Base-by-base conservation (phyloP, 2,329 filamentous ascomycete species). In the Nigrograna mackinnonii region DNA sequence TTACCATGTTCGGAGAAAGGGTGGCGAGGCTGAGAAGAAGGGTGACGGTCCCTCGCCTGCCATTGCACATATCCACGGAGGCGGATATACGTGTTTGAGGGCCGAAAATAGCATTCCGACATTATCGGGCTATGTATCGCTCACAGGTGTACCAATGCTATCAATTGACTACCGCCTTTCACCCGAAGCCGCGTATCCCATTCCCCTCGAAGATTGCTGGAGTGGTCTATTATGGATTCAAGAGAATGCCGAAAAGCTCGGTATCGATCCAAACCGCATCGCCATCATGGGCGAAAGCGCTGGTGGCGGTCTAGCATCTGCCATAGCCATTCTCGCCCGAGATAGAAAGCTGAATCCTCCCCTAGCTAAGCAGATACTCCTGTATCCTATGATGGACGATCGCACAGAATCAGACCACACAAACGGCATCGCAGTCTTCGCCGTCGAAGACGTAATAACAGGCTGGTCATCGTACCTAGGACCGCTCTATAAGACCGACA, bases 311-410 rank as follows among this genome's bases (percentile, higher is more conserved):
- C 26, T 55, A 9, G 50, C 50, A 12, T 40, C 52, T 22, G 44
- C 46, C n/a, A 19, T 36, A 9, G 52, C 48, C 30, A 43, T 55
- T n/a, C 49, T 51, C 40, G 46, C 47, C 1, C 44, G 50, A 11
- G 50, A 54, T n/a, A 38, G 43, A 14, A 44, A 44, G 11, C 47
- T 65, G 7, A 46, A 40, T 36, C 72, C 55, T 39, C 60, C 54
- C 31, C 46, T 69, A 41, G 70, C 59, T 37, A 71, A 67, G 60
- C 70, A 76, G 54, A 66, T 77, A 33, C 63, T 77, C 5, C 58
- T 75, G 22, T 73, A 72, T 42, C 74, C 73, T 4, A 78, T 78
- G 74, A 56, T 78, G 7, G 73, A 78, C 49, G 71, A 77, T 44
- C 58, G 66, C 28, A 68, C 60, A 38, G n/a, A n/a, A n/a, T 55